Conservation (phyloP, 1,284 basidiomycete genomes). For the Leucocoprinus gongylophorus region DNA sequence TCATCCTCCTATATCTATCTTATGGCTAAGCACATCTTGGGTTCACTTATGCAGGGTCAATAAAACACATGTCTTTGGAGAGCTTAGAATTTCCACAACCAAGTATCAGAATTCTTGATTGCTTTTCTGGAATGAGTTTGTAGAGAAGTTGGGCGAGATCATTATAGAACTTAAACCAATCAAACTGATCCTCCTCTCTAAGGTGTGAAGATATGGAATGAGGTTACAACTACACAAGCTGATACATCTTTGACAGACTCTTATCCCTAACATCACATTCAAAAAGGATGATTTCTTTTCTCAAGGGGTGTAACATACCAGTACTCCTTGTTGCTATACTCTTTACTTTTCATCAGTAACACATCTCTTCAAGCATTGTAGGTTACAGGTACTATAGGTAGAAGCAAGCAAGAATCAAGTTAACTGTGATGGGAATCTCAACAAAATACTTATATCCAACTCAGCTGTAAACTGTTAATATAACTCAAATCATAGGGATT, state of each 20-base stretch:
- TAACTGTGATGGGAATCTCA: too few species aligned
- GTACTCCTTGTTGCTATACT: slow-evolving; percentile 70
- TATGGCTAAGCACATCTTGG: background rate
- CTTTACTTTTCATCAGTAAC: slow-evolving; percentile 63
- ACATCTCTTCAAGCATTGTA: slow-evolving; percentile 14
- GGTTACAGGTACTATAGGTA: background rate
- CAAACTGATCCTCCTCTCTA: slow-evolving; percentile 70
- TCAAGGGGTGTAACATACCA: slow-evolving; percentile 41
- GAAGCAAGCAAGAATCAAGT: too few species aligned
- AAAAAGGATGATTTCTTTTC: background rate
- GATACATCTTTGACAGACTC: slow-evolving; percentile 35
- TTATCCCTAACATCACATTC: slow-evolving; percentile 54
- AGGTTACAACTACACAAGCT: background rate
- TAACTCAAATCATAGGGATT: too few species aligned
- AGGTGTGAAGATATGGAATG: background rate
- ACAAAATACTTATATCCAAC: too few species aligned
- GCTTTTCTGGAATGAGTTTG: slow-evolving; percentile 58
- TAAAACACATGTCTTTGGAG: slow-evolving; percentile 55
- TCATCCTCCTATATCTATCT: slow-evolving; percentile 86
- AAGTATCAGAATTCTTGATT: slow-evolving; percentile 73
- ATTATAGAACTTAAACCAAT: slow-evolving; percentile 79
- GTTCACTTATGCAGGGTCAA: background rate
- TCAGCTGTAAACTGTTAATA: too few species aligned
- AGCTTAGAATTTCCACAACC: slow-evolving; percentile 88
- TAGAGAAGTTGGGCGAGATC: slow-evolving; percentile 58